Base-by-base conservation (phyloP, 176 grass and related monocot genomes). In the Oropetium thomaeum region DNA sequence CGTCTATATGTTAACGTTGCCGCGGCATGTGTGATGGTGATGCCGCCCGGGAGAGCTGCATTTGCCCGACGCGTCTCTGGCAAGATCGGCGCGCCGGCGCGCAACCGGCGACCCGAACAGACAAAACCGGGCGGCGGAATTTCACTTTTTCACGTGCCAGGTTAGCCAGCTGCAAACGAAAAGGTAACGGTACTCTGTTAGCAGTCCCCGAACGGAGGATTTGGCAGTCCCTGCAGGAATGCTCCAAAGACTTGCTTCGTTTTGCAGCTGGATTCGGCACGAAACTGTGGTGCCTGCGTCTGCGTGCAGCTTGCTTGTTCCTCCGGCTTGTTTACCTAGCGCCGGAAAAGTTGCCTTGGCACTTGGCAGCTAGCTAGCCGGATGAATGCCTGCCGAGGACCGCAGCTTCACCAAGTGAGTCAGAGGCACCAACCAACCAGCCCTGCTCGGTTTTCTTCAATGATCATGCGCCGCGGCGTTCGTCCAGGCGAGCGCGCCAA, bases 291-390 rank as follows among this genome's bases (percentile, higher is more conserved):
- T n/a, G n/a, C n/a, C n/a, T n/a, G n/a, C n/a, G n/a, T n/a, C 14
- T 74, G 48, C 8, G 48, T n/a, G 48, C 48, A 17, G 4, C 44
- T 51, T 51, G 48, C 48, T 51, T 9, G 48, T 51, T 19, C 48
- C 48, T 51, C 48, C 48, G 48, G 48, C 19, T n/a, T n/a, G 14
- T 14, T 14, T 16, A 16, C 44, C 44, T 41, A 41, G 9, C 39
- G 7, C n/a, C n/a, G n/a, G n/a, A n/a, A 63, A 49, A 76, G 48
- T 58, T 69, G 65, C 39, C 48, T 54, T 51, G 19, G 47, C n/a
- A 10, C 7, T 66, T 67, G 17, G 34, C 34, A n/a, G n/a, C n/a
- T n/a, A 28, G n/a, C 66, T 51, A 60, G 51, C 51, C 15, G 20
- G 54, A 8, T 11, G 71, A 26, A 74, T 4, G 71, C 20, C 37